Base-by-base conservation (phyloP, 805 yeast species). In the Zygotorulaspora florentina region DNA sequence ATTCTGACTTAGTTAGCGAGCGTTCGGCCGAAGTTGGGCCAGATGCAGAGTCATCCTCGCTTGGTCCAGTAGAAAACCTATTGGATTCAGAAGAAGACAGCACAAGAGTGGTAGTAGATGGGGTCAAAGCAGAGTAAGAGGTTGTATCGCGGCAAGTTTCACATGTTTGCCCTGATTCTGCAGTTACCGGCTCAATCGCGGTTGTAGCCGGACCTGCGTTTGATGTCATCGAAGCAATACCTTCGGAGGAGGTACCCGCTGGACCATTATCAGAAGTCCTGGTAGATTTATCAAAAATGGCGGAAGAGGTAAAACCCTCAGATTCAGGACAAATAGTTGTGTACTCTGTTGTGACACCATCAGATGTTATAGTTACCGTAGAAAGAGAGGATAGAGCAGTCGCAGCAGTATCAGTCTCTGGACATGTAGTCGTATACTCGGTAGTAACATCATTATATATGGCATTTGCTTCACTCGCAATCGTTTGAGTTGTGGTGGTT, bases 291-390 rank as follows among this genome's bases (percentile, higher is more conserved):
- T 8, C 15, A 12, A 5, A 29, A 5, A 3, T 12, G 33, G 15
- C 9, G 15, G n/a, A 12, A 29, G 33, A 12, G 33, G 8, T 29
- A 12, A 5, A 6, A 5, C 7, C 25, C n/a, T n/a, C n/a, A n/a
- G n/a, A n/a, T 29, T 29, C 34, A n/a, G 37, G 37, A 34, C 37
- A 34, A 9, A 17, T 17, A n/a, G 37, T 34, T 4, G 37, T 34
- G 11, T 10, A 34, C n/a, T 15, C n/a, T 34, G 18, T 34, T 7
- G 18, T 16, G 7, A 34, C 9, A 16, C 37, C 37, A 17, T 34
- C 9, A 11, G 37, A 34, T 10, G 37, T 34, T 16, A 17, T n/a
- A 15, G 37, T 34, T 4, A 34, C 23, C 5, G 23, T 34, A 34
- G 37, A 34, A 15, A 34, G 34, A 20, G 25, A 20, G 4, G 25